Evolutionary conservation across 1,284 basidiomycete genomes (phyloP), one percentile per base, ranked within the genome.

Genomic region (Athelia psychrophila): DNA sequence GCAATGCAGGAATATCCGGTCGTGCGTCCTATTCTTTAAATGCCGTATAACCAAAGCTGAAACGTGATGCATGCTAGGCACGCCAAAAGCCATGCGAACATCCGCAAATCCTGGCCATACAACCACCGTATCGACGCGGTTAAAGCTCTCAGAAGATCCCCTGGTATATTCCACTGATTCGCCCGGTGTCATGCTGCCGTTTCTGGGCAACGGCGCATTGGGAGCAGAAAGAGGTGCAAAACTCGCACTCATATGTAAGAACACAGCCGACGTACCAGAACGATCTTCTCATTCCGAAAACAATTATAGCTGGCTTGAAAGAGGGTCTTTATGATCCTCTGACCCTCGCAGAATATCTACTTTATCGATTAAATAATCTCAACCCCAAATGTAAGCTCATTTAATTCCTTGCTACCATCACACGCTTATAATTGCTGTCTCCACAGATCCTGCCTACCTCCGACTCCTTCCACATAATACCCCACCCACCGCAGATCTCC

Each of bases 151-250:
- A 30, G 69, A 86, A 51, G 79, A 87, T 56, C 95, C 88, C 3
- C 77, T 86, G 4, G 88, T 98, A 16, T 98, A 99, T 71, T 91
- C 96, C 3, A 95, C 90, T 65, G 96, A 99, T 73, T 90, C 93
- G 4, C 97, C 96, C 0, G 97, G 96, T 1, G 91, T 98, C 36
- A 98, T 99, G 95, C 77, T 98, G 30, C 94, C 95, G 3, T 98
- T 91, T 70, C 80, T 98, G n/a, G 96, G 96, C 1, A 81, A 78
- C 51, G 94, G 94, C 1, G 77, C 82, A 46, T 75, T 77, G 54
- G 96, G 94, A 22, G 88, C 93, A 44, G 96, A 99, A 69, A 79
- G 91, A 56, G 96, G 93, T 3, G 78, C 98, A 51, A 98, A 97
- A 71, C 81, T 98, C 23, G 95, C 94, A 38, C 73, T 98, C 52